phyloP scores from a whole-genome alignment of 75 land plant species.

The Isoetes taiwanensis region DNA sequence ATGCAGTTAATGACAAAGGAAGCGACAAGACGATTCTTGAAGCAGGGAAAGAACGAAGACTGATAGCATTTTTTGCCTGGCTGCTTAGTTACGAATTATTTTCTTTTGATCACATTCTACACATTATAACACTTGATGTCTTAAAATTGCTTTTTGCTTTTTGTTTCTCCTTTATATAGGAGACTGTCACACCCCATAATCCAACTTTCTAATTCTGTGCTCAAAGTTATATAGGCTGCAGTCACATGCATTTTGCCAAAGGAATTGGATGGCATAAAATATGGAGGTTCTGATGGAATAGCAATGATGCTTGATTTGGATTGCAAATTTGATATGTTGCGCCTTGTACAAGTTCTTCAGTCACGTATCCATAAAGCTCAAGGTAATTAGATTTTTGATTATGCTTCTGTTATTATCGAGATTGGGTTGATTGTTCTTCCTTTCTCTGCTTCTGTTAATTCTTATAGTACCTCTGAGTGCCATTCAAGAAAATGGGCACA shows the following conservation, averaged over 20 bases:
- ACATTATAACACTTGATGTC: no score
- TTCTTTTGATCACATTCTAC: no score
- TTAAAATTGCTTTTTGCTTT: no score
- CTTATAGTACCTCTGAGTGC: neutral
- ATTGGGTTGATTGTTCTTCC: neutral
- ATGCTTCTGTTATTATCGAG: neutral
- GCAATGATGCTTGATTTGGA: constrained; percentile 62
- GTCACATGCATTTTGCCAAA: constrained; percentile 62
- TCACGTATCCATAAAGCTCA: constrained; percentile 23
- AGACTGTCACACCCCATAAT: no score
- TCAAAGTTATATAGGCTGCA: constrained; percentile 57
- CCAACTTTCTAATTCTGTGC: no score
- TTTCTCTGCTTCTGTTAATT: neutral
- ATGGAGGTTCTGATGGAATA: constrained; percentile 53
- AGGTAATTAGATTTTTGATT: constrained; percentile 13
- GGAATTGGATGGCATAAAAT: constrained; percentile 38
- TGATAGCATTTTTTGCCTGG: no score
- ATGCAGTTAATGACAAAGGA: no score
- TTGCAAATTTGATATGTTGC: constrained; percentile 60
- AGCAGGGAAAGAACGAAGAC: no score
- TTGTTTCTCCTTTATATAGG: no score
- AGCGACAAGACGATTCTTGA: no score
- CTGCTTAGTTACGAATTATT: no score
- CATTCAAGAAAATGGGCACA: neutral
- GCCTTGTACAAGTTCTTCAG: constrained; percentile 33